Evolutionary conservation across 2,329 filamentous ascomycete species (phyloP).

Genomic region (Magnaporthiopsis rhizophila): DNA sequence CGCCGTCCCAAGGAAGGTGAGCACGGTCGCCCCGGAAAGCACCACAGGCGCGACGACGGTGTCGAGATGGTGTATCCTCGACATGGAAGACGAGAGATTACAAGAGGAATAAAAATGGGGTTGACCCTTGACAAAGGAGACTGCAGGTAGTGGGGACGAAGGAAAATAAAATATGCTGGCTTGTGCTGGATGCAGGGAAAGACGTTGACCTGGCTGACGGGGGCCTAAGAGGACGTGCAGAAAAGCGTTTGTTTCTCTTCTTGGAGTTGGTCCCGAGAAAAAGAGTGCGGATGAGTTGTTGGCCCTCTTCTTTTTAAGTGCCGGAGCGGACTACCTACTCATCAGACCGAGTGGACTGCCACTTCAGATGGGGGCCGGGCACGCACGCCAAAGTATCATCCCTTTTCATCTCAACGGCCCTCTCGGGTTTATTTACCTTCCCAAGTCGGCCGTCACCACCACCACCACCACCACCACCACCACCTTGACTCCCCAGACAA

Average conservation of each 20-base stretch:
- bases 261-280: background rate
- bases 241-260: background rate
- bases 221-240: background rate
- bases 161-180: background rate
- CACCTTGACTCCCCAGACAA: background rate
- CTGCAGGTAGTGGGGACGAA: background rate
- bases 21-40: background rate
- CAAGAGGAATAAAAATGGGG: background rate
- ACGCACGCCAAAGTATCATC: background rate
- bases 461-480: background rate
- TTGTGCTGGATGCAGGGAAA: background rate
- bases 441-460: no score
- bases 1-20: slow-evolving; percentile 3
- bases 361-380: background rate
- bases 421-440: background rate
- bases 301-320: background rate
- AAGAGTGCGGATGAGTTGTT: background rate
- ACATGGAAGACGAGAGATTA: background rate
- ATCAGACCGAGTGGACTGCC: background rate
- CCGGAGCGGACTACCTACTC: background rate
- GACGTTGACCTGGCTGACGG: no score
- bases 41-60: background rate
- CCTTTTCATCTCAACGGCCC: background rate
- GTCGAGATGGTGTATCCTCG: slow-evolving; percentile 2
- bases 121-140: no score